Evolutionary conservation across 352 stramenopile genomes (phyloP), one percentile per base, ranked within the genome.

Genomic region (Phytopythium boreale): DNA sequence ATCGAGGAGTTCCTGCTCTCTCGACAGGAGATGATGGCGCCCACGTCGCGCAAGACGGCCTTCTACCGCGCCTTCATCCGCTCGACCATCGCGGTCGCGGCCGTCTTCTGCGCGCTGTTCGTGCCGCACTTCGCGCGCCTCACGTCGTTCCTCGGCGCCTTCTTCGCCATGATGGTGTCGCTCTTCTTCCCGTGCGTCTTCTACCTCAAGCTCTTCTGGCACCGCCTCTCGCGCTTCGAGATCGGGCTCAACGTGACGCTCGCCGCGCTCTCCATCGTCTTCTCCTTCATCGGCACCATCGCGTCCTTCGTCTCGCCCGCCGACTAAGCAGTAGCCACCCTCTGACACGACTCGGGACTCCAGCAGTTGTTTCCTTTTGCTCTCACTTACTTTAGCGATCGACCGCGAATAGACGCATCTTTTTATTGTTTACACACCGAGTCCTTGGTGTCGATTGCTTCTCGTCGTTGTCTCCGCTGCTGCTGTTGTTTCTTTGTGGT

Each of bases 91-190:
- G 80, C 77, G 17, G 64, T 86, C 49, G 49, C 56, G 15, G 71
- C 83, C 26, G 60, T 95, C 51, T 77, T 86, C 51, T 84, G 82
- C 39, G 86, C 81, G 31, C 64, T 95, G 29, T 90, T 82, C 49
- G 78, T 96, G 58, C 88, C 88, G 37, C 80, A 93, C 62, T 96
- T 96, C 68, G 88, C 87, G 15, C 84, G 83, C 24, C 74, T 95
- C 44, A 94, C 84, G 59, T 91, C 83, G 22, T 95, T 96, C 62
- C 67, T 95, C 20, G 88, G 88, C 19, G 82, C 88, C 24, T 94
- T 95, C 64, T 96, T 93, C 62, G 83, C 86, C 50, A 93, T 93
- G 81, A 71, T 93, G 26, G 84, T 88, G 31, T 90, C 80, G 7
- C 74, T 93, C n/a, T 90, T 91, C 66, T 79, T 95, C 51, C 88